Base-by-base conservation (phyloP, 2,329 filamentous ascomycete species). In the Cladophialophora chaetospira region DNA sequence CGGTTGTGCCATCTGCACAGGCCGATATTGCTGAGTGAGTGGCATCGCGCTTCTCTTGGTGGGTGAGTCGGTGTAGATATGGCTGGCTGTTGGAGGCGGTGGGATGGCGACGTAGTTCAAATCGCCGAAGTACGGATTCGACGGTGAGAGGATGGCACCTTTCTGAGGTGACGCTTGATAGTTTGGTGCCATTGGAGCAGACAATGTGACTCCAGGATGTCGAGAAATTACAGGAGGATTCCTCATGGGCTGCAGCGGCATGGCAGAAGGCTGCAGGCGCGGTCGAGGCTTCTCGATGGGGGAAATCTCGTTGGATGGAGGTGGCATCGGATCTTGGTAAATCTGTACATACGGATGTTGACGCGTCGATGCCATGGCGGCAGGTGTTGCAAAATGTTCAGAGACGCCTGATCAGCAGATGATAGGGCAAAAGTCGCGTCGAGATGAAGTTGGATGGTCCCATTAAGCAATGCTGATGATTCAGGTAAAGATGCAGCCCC, bases 71-170 rank as follows among this genome's bases (percentile, higher is more conserved):
- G 75, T 79, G 72, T 74, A 64, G 76, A 77, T 61, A 69, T 70
- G 53, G 69, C 70, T 55, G 45, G 50, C 53, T 46, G 75, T 70
- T 50, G 69, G 65, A 44, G 77, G 77, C 43, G 77, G 73, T 59
- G 72, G 74, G 48, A 84, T 81, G 69, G 88, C 86, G 62, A 94
- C 77, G 67, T 83, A 71, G 79, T 79, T 66, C 78, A 80, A 65
- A 86, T 81, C 62, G 81, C 83, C 66, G 80, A 81, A 61, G 79
- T 79, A 35, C 80, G 86, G 55, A 79, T 81, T 38, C 75, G 75
- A 65, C 77, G 77, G 53, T 74, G 72, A 29, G 80, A 73, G 75
- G 94, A 95, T 67, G 81, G 82, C 9, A 89, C 90, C 53, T 89
- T 95, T 56, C 80, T 80, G 68, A 77, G 80, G 75, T 66, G 77